Evolutionary conservation across 2,329 filamentous ascomycete species (phyloP).

Genomic region (Colletotrichum cereale): DNA sequence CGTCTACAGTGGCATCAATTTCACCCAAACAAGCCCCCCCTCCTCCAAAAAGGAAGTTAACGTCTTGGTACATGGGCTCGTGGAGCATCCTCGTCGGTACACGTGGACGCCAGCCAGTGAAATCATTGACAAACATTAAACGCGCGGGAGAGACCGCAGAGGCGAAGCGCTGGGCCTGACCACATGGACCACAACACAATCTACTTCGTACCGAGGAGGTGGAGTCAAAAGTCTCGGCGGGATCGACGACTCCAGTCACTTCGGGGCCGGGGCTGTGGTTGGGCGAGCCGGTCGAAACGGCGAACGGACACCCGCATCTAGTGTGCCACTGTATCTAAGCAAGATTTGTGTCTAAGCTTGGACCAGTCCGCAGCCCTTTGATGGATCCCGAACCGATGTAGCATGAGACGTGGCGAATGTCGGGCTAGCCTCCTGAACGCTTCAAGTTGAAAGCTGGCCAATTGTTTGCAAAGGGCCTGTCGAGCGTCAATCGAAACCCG

Average conservation of each 20-base stretch:
- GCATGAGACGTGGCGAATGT: slow-evolving; percentile 24
- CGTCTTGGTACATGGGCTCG: slow-evolving; percentile 8
- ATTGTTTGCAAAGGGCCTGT: neutral
- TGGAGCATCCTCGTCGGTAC: slow-evolving; percentile 22
- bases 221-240: slow-evolving; percentile 34
- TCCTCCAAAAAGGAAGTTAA: slow-evolving; percentile 26
- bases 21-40: slow-evolving; percentile 1
- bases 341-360: neutral
- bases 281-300: slow-evolving; percentile 6
- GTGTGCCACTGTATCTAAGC: neutral
- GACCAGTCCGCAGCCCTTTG: slow-evolving; percentile 11
- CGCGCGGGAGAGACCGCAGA: neutral
- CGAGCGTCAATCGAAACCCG: slow-evolving; percentile 23
- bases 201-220: slow-evolving; percentile 35
- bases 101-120: slow-evolving; percentile 11
- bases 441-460: slow-evolving; percentile 20
- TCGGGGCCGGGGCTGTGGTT: slow-evolving; percentile 33
- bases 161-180: slow-evolving; percentile 8
- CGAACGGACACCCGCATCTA: slow-evolving; percentile 8
- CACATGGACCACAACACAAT: slow-evolving; percentile 20
- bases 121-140: slow-evolving; percentile 14
- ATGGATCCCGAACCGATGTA: slow-evolving; percentile 8
- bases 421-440: slow-evolving; percentile 23
- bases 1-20: slow-evolving; percentile 1
- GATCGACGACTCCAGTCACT: slow-evolving; percentile 26